Base-by-base conservation (phyloP, 2,329 filamentous ascomycete genomes). In the Botrytis aclada region DNA sequence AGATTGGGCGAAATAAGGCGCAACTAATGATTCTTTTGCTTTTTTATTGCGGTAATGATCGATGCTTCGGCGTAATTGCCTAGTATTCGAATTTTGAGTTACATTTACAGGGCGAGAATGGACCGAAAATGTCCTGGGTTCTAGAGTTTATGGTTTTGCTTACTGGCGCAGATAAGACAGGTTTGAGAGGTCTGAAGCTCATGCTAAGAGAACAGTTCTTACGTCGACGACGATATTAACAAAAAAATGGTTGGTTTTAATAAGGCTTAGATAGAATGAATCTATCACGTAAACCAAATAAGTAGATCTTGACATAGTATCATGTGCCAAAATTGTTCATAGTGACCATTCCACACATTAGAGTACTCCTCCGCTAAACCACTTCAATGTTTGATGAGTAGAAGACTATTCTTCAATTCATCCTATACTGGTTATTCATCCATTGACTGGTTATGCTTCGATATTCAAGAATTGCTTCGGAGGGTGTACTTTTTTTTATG, bases 51-150 rank as follows among this genome's bases (percentile, higher is more conserved):
- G 29, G 51, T 25, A 74, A 69, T 64, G 75, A 70, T 75, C 29
- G 39, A 74, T 76, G 64, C 74, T 72, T 71, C 69, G 74, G 62
- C 70, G 66, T 72, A 69, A 72, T 70, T 37, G 54, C 71, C 73
- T 34, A 51, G 45, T 45, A 43, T 66, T 63, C 71, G 20, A 65
- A 75, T 73, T 74, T 74, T 74, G 74, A 75, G 64, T 74, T 73
- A 70, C 70, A 73, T 58, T 73, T 69, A 74, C 74, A 70, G 74
- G 73, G 69, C 62, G 29, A 73, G 65, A 75, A 64, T 74, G 74
- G 70, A 72, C 63, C 54, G 70, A 45, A 47, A 72, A 72, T 69
- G 63, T 51, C 70, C 63, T 69, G 32, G 63, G n/a, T 47, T 47
- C 63, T 60, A 43, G 37, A 69, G 37, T 32, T 65, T n/a, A 74